These are phyloP conservation scores for Dioscorea dumetorum DNA, from an alignment of 106 monocot species.

Conservation along the genomic window DNA sequence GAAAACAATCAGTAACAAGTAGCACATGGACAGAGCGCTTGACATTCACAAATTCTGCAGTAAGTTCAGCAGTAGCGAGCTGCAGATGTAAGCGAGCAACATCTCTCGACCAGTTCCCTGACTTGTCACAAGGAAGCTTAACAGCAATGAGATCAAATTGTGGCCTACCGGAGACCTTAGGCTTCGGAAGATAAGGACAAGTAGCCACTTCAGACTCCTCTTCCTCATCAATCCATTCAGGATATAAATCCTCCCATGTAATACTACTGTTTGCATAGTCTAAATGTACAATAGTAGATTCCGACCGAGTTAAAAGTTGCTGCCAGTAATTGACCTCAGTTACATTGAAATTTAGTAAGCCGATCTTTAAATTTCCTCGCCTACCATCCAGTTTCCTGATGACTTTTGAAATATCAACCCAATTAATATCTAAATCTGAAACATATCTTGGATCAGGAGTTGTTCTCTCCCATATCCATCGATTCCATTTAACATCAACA, in stretches of 20 bases:
- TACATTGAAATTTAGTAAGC: conserved; percentile 68
- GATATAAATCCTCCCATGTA: conserved; percentile 80
- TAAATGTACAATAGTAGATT: conserved; percentile 20
- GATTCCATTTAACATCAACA: conserved; percentile 32
- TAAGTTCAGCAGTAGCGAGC: conserved; percentile 64
- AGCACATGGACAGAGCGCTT: conserved; percentile 39
- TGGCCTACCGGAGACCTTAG: conserved; percentile 10
- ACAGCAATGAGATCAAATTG: conserved; percentile 59
- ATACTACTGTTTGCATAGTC: conserved; percentile 30
- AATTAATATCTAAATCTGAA: conserved; percentile 50
- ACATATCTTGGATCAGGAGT: conserved; percentile 39
- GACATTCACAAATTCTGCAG: conserved; percentile 9
- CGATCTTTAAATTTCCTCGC: conserved; percentile 28
- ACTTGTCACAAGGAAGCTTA: conserved; percentile 77
- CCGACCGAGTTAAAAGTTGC: conserved; percentile 32
- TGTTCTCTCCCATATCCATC: conserved; percentile 54
- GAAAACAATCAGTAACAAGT: conserved; percentile 67
- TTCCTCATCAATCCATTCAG: conserved; percentile 98
- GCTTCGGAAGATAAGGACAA: conserved; percentile 68
- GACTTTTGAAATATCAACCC: conserved; percentile 37
- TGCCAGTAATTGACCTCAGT: conserved; percentile 69
- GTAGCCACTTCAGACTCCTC: conserved; percentile 59
- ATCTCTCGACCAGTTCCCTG: conserved; percentile 70
- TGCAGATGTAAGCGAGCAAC: conserved; percentile 76
- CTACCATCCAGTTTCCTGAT: conserved; percentile 16